Percentiles rank a stretch among this genome's conserved stretches.
phyloP scores from a whole-genome alignment of 805 yeast species.

The Suhomyces tanzawaensis region DNA sequence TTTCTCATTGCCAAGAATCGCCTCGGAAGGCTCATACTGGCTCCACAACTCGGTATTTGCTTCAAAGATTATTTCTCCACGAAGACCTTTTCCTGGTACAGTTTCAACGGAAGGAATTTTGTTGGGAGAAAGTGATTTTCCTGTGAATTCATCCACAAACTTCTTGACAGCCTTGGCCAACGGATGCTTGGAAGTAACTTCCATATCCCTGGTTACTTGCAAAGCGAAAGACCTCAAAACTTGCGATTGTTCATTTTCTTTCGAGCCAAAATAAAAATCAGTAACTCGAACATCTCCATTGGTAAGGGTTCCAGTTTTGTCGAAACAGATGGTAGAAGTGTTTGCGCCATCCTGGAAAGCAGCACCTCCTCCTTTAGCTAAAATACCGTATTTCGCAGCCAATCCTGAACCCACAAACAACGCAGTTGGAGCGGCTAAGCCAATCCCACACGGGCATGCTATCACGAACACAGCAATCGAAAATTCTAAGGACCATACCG shows the following conservation, averaged over 20 bases:
- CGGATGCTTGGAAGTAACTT: slow-evolving; percentile 66
- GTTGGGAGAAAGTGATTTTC: slow-evolving; percentile 23
- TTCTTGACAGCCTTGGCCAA: slow-evolving; percentile 55
- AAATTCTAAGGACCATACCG: slow-evolving; percentile 73
- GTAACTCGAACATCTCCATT: slow-evolving; percentile 61
- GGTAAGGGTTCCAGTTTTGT: slow-evolving; percentile 77
- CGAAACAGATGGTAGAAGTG: slow-evolving; percentile 66
- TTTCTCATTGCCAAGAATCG: slow-evolving; percentile 59
- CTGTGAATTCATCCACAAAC: slow-evolving; percentile 33
- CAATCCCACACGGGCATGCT: slow-evolving; percentile 86
- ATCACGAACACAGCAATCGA: slow-evolving; percentile 78
- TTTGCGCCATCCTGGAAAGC: slow-evolving; percentile 76
- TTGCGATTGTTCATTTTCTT: slow-evolving; percentile 7
- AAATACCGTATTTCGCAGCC: slow-evolving; percentile 73
- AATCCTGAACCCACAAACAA: slow-evolving; percentile 75
- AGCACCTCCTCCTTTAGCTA: slow-evolving; percentile 79
- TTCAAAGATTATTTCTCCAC: slow-evolving; percentile 37
- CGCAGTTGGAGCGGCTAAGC: slow-evolving; percentile 83
- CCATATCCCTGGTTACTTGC: slow-evolving; percentile 58
- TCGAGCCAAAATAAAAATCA: slow-evolving; percentile 36
- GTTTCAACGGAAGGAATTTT: slow-evolving; percentile 50
- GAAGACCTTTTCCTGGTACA: slow-evolving; percentile 59
- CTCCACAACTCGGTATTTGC: slow-evolving; percentile 31
- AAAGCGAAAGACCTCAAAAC: slow-evolving; percentile 25
- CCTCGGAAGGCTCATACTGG: slow-evolving; percentile 31